phyloP scores from a whole-genome alignment of 306 rosid genomes.

The Cicer cuneatum region DNA sequence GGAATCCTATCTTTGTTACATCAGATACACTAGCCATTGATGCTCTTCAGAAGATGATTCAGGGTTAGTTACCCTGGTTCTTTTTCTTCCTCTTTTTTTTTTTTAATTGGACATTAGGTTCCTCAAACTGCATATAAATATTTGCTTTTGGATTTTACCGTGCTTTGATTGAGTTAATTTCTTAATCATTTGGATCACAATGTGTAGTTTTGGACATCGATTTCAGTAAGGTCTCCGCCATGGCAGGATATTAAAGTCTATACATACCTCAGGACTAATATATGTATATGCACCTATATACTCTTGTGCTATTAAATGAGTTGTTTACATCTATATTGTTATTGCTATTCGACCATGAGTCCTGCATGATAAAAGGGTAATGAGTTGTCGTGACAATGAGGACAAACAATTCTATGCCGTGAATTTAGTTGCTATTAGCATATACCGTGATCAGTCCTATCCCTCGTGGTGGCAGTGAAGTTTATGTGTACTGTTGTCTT shows the following conservation, averaged over 20 bases:
- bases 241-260: not conserved
- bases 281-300: too few relatives aligned
- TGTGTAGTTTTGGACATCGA: not conserved
- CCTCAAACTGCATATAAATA: not conserved
- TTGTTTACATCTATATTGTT: not conserved
- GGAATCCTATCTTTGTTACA: slow-evolving; percentile 84
- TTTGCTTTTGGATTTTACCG: not conserved
- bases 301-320: not conserved
- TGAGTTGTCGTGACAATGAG: not conserved
- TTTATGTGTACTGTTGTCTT: not conserved
- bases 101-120: not conserved
- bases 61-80: slow-evolving; percentile 55
- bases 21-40: slow-evolving; percentile 88
- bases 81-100: not conserved
- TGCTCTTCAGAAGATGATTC: slow-evolving; percentile 96
- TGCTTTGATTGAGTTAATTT: not conserved
- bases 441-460: not conserved
- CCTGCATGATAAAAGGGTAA: not conserved
- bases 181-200: not conserved
- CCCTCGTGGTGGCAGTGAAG: not conserved
- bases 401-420: not conserved
- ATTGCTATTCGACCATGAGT: not conserved
- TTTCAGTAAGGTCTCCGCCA: not conserved
- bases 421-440: not conserved
- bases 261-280: not conserved